Conservation (phyloP, 1,284 basidiomycete genomes). For the Cutaneotrichosporon sp. region DNA sequence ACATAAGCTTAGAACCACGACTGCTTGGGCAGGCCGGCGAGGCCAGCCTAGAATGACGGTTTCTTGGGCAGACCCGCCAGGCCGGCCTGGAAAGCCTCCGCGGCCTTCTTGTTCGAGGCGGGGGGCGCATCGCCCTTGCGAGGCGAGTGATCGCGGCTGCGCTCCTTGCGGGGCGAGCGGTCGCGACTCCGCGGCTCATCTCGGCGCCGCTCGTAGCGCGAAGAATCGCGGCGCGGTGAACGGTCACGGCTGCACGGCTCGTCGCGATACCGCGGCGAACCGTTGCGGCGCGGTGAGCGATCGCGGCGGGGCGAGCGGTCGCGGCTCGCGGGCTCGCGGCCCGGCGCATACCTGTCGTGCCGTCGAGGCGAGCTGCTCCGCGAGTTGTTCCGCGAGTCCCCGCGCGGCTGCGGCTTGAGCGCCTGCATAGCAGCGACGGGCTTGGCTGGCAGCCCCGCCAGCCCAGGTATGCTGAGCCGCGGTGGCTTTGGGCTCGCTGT, state of each 20-base stretch:
- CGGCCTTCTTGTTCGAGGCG: too few relatives aligned
- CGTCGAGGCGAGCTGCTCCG: not conserved
- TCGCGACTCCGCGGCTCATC: not conserved
- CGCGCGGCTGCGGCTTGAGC: not conserved
- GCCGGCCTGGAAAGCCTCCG: constrained; percentile 36
- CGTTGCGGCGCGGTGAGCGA: not conserved
- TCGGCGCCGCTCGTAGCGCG: not conserved
- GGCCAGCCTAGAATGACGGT: constrained; percentile 33
- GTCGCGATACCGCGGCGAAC: not conserved
- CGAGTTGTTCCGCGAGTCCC: not conserved
- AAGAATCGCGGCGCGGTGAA: not conserved
- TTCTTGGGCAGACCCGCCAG: constrained; percentile 43
- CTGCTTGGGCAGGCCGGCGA: constrained; percentile 43
- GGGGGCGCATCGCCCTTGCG: too few relatives aligned
- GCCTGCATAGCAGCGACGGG: not conserved
- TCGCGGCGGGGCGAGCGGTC: not conserved
- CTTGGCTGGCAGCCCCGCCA: not conserved
- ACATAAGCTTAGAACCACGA: constrained; percentile 28
- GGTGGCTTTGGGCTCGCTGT: not conserved
- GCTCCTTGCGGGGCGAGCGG: not conserved
- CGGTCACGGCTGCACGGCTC: not conserved
- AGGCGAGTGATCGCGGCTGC: not conserved
- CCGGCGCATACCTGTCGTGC: not conserved
- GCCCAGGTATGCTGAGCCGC: not conserved
- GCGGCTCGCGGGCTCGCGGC: not conserved